Evolutionary conservation across 257 asterid genomes (phyloP).

Genomic region (Lycium barbarum): DNA sequence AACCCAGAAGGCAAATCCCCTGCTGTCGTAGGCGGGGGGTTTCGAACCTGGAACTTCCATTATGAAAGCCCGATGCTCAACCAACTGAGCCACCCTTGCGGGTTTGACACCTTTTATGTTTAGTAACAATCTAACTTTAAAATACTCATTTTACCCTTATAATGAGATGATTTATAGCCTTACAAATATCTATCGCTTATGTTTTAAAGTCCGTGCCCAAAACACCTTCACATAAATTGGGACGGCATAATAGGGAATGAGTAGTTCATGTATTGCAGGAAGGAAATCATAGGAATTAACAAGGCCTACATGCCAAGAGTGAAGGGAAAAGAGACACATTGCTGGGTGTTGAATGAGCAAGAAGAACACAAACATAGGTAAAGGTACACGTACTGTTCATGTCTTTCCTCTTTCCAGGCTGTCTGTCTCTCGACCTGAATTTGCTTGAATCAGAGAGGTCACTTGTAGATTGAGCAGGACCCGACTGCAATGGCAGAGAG

Average conservation of each 20-base stretch:
- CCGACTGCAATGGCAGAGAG: conserved; percentile 50
- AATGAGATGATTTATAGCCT: too few species aligned
- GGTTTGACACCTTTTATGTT: too few species aligned
- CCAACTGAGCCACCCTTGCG: too few species aligned
- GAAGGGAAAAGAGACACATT: conserved; percentile 1
- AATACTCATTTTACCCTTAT: too few species aligned
- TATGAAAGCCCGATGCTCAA: too few species aligned
- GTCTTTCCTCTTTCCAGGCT: conserved; percentile 72
- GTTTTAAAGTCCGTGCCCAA: too few species aligned
- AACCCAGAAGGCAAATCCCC: too few species aligned
- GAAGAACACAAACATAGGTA: conserved; percentile 12
- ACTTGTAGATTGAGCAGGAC: conserved; percentile 67
- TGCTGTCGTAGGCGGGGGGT: too few species aligned
- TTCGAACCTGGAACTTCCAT: too few species aligned
- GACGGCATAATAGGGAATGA: not conserved
- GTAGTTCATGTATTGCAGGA: not conserved
- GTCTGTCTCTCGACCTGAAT: conserved; percentile 62
- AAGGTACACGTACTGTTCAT: conserved; percentile 56
- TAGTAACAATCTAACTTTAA: too few species aligned
- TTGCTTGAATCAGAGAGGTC: conserved; percentile 67
- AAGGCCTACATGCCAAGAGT: not conserved
- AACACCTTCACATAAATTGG: too few species aligned
- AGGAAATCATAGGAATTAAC: not conserved
- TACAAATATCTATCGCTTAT: too few species aligned
- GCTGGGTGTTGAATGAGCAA: not conserved